These are phyloP conservation scores for Geotrichum citri-aurantii DNA, from an alignment of 1,139 yeast species.

Conservation along the genomic window DNA sequence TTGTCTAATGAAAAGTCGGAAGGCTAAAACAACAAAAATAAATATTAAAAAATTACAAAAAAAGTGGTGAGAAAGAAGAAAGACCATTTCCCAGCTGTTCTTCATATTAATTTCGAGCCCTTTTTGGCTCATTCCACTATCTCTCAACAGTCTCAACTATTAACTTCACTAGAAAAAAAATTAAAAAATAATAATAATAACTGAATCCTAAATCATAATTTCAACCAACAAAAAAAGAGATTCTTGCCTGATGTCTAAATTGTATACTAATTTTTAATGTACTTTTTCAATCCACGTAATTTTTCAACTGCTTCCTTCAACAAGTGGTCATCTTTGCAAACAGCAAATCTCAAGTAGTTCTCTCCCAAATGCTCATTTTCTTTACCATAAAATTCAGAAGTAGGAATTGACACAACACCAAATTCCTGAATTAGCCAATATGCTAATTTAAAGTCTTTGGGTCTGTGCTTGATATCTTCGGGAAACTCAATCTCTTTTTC, in stretches of 20 bases:
- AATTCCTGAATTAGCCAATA: slow-evolving; percentile 89
- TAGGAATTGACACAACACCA: slow-evolving; percentile 95
- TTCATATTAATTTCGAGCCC: neutral
- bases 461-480: slow-evolving; percentile 56
- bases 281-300: slow-evolving; percentile 63
- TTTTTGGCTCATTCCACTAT: neutral
- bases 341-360: slow-evolving; percentile 85
- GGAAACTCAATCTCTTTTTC: slow-evolving; percentile 46
- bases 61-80: neutral
- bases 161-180: neutral
- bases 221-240: neutral
- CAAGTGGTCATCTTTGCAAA: slow-evolving; percentile 82
- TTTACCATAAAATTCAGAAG: slow-evolving; percentile 78
- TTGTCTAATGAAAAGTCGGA: neutral
- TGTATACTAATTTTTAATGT: slow-evolving; percentile 34
- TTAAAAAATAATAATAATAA: neutral
- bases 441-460: slow-evolving; percentile 81
- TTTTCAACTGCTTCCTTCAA: slow-evolving; percentile 77
- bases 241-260: neutral
- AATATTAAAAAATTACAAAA: neutral
- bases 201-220: neutral
- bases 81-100: neutral
- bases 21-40: neutral
- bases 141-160: neutral
- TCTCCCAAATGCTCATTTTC: slow-evolving; percentile 73